A percentile compares a stretch with the other conserved stretches of the same genome.
Evolutionary conservation across 306 rosid species (phyloP).

Genomic region (Cucurbita argyrosperma): DNA sequence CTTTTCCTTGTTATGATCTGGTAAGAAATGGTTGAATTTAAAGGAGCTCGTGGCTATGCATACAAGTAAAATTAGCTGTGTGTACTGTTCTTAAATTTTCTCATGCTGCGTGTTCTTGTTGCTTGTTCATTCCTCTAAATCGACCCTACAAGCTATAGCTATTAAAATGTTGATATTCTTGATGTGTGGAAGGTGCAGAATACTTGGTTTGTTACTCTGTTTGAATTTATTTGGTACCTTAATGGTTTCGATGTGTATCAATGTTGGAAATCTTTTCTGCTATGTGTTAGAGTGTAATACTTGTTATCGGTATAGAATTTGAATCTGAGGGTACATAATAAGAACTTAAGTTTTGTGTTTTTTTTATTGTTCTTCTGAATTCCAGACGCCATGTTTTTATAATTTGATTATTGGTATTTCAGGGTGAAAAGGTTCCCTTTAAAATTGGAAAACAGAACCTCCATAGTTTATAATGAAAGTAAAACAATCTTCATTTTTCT

Average conservation of each 20-base stretch:
- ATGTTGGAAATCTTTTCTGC: background rate
- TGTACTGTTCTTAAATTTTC: background rate
- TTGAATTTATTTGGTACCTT: background rate
- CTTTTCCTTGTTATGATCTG: background rate
- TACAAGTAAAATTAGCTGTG: background rate
- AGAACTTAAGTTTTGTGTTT: background rate
- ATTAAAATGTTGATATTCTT: background rate
- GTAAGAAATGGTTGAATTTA: background rate
- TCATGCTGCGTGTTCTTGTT: background rate
- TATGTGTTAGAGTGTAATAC: background rate
- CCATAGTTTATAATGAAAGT: conserved; percentile 51
- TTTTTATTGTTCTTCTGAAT: background rate
- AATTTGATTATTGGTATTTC: conserved; percentile 15
- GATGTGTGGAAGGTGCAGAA: background rate
- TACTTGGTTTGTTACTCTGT: background rate
- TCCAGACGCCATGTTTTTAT: background rate
- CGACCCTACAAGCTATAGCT: too few relatives aligned
- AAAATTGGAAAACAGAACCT: conserved; percentile 55
- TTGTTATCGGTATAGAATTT: background rate
- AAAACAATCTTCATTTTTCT: conserved; percentile 49
- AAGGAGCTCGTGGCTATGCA: background rate
- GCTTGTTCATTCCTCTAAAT: background rate
- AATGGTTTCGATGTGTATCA: background rate
- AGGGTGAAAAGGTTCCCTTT: conserved; percentile 86
- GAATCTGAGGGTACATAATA: background rate